Evolutionary conservation across 2,329 filamentous ascomycete species (phyloP), one percentile per base, ranked within the genome.

Genomic region (Rhexocercosporidium sp.): DNA sequence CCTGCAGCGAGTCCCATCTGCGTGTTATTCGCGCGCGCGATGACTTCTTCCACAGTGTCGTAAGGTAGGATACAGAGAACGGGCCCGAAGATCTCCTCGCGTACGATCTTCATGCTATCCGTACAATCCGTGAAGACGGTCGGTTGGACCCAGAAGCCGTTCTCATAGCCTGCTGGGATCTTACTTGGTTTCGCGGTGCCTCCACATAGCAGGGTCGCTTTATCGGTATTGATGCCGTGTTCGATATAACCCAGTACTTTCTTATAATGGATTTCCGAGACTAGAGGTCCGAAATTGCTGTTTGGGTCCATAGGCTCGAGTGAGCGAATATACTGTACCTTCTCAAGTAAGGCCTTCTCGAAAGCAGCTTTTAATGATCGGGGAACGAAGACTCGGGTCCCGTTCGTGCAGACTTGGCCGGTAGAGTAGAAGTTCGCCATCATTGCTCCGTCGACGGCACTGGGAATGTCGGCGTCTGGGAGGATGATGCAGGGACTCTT

Each of bases 341-440:
- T 93, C 69, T 90, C 85, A 1, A 94, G 75, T 1, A 97, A 81
- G 0, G 82, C 81, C 73, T 84, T 82, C 78, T 96, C 92, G 71
- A 97, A 94, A 0, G 82, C 82, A 16, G 80, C 66, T 76, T 94
- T 89, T 78, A 93, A 84, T 44, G 80, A 77, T 39, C 84, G 81
- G 0, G 91, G 93, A 2, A 97, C 85, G 77, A 97, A 97, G 39
- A 97, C 93, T 12, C 94, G 86, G 0, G 94, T 97, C 59, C 94
- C 94, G 78, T 97, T 97, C 60, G 94, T 97, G 85, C 94, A 97
- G 60, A 97, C 93, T 79, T 97, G 94, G 34, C 94, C 94, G 0
- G 92, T 92, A 72, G 91, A 94, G 84, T 92, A 97, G 82, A 97
- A 97, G 79, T 97, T 97, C 74, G 93, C 94, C 84, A 96, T 93